phyloP scores from a whole-genome alignment of 202 grass and related monocot genomes.

The Panicum hallii region DNA sequence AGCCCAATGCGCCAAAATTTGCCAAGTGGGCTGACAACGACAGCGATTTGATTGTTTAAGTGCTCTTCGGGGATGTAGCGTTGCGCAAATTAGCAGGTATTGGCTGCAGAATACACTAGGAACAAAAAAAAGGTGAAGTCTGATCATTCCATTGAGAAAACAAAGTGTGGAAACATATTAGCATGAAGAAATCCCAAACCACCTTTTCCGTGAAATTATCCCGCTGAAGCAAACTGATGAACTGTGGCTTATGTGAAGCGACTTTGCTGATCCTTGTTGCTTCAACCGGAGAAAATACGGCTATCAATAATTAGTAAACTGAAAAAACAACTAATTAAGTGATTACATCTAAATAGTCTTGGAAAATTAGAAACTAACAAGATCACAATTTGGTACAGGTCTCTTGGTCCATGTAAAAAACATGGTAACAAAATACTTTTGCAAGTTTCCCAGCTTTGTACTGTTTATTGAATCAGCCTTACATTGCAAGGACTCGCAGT shows the following conservation, averaged over 20 bases:
- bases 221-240: background rate
- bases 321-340: background rate
- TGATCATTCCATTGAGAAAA: background rate
- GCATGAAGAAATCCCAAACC: background rate
- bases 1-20: background rate
- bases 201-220: slow-evolving; percentile 23
- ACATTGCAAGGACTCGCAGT: no score
- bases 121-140: background rate
- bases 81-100: slow-evolving; percentile 15
- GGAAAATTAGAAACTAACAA: no score
- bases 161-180: background rate
- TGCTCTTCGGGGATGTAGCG: background rate
- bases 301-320: background rate
- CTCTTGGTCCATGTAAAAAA: no score
- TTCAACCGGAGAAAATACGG: background rate
- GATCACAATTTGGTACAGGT: no score
- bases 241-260: background rate
- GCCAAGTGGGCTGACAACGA: background rate
- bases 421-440: no score
- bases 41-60: background rate
- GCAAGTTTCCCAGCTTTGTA: no score
- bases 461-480: no score
- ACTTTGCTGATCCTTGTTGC: background rate
- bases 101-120: slow-evolving; percentile 9
- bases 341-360: no score